Percentiles rank a stretch among this genome's conserved stretches.
phyloP scores from a whole-genome alignment of 257 asterid species.

The Knoxia roxburghii region DNA sequence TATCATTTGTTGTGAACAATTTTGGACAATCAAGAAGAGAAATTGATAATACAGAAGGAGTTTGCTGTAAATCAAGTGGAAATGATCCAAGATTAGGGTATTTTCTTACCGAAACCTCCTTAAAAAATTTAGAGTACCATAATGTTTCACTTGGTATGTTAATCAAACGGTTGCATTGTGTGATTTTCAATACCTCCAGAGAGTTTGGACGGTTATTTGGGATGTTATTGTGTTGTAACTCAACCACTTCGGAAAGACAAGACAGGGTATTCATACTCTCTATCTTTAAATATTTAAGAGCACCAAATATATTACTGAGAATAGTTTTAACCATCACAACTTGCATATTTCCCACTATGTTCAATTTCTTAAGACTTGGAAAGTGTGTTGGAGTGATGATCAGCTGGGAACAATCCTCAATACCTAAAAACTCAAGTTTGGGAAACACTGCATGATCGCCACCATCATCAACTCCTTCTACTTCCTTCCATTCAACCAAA shows the following conservation, averaged over 20 bases:
- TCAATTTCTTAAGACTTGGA: background rate
- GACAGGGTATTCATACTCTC: too few relatives aligned
- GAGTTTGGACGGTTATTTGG: background rate
- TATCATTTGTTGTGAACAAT: conserved; percentile 5
- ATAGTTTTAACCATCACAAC: background rate
- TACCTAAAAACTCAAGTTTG: background rate
- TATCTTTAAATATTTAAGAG: too few relatives aligned
- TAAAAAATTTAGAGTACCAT: background rate
- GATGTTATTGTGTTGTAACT: too few relatives aligned
- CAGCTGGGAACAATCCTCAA: background rate
- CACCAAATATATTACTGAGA: too few relatives aligned
- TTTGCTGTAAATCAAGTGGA: background rate
- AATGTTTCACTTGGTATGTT: conserved; percentile 19
- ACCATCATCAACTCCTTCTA: background rate
- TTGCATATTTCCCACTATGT: background rate
- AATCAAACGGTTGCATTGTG: conserved; percentile 5
- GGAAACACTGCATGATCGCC: background rate
- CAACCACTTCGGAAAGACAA: too few relatives aligned
- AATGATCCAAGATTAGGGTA: conserved; percentile 14
- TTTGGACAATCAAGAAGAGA: conserved; percentile 1
- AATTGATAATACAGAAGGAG: background rate
- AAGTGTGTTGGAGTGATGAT: background rate
- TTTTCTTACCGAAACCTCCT: fast-evolving
- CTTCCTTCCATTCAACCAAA: conserved; percentile 25
- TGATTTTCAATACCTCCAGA: background rate